Percentiles rank a stretch among this genome's conserved stretches.
phyloP scores from a whole-genome alignment of 371 early-diverging fungal species.

The Umbelopsis sp. region DNA sequence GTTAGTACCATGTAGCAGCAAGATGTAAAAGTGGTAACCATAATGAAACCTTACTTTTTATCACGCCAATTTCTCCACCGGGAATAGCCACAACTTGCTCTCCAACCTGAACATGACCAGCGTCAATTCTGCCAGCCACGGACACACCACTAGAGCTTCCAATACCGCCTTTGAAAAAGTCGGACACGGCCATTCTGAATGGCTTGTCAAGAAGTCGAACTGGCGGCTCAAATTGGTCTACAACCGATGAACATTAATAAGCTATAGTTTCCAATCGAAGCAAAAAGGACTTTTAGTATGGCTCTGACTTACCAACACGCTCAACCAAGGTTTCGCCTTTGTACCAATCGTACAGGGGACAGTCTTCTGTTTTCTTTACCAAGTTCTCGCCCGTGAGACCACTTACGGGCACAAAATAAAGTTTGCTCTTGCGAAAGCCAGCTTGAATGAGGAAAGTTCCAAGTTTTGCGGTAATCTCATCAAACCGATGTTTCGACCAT shows the following conservation, averaged over 20 bases:
- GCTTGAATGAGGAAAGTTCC: constrained; percentile 68
- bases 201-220: constrained; percentile 76
- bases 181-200: constrained; percentile 81
- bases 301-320: constrained; percentile 50
- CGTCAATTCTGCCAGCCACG: constrained; percentile 85
- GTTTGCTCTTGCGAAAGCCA: constrained; percentile 74
- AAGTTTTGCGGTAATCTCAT: constrained; percentile 71
- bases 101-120: constrained; percentile 86
- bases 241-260: constrained; percentile 5
- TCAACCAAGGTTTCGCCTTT: constrained; percentile 66
- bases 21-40: neutral
- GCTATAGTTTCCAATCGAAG: neutral
- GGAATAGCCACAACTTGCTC: constrained; percentile 85
- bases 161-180: constrained; percentile 84
- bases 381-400: constrained; percentile 91
- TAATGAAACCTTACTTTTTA: constrained; percentile 66
- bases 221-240: constrained; percentile 78
- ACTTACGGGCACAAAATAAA: constrained; percentile 85
- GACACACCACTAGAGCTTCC: constrained; percentile 73
- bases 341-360: constrained; percentile 68
- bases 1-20: neutral
- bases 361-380: constrained; percentile 41
- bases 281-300: neutral
- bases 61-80: constrained; percentile 70
- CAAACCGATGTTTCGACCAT: constrained; percentile 81